A percentile compares a stretch with the other conserved stretches of the same genome.
These are phyloP conservation scores for Phytopythium chamaehyphon DNA, from an alignment of 352 stramenopile genomes.

Conservation along the genomic window DNA sequence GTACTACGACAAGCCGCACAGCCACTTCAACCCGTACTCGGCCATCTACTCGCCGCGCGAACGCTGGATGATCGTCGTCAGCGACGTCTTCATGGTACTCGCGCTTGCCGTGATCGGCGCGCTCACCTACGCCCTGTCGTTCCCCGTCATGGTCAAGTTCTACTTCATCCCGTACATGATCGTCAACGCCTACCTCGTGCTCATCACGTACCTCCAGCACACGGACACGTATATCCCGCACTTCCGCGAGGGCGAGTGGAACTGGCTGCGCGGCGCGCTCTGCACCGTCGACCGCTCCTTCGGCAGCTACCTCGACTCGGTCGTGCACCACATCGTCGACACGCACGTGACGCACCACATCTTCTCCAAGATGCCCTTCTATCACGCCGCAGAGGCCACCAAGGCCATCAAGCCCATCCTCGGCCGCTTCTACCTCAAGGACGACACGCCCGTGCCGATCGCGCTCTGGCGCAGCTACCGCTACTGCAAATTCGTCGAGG, in stretches of 20 bases:
- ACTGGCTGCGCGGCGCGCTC: constrained; percentile 95
- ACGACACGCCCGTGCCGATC: constrained; percentile 83
- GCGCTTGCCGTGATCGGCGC: constrained; percentile 52
- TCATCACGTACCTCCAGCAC: constrained; percentile 98
- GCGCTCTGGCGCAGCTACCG: constrained; percentile 92
- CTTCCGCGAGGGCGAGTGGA: constrained; percentile 94
- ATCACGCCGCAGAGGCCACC: constrained; percentile 96
- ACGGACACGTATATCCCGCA: constrained; percentile 97
- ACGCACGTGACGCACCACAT: constrained; percentile 98
- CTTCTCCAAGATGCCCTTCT: constrained; percentile 99
- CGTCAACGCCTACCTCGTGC: constrained; percentile 95
- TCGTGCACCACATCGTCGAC: constrained; percentile 97
- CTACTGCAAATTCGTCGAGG: constrained; percentile 94
- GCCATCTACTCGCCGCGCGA: constrained; percentile 94
- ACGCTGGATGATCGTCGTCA: constrained; percentile 91
- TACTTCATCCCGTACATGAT: constrained; percentile 96
- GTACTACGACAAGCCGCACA: constrained; percentile 80
- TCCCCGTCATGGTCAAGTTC: constrained; percentile 87
- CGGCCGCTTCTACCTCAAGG: constrained; percentile 96
- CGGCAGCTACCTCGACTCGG: constrained; percentile 93
- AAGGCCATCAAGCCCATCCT: constrained; percentile 91
- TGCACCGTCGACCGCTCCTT: constrained; percentile 98
- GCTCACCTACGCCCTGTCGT: constrained; percentile 61
- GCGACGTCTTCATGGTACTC: constrained; percentile 85
- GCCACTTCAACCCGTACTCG: constrained; percentile 96